Base-by-base conservation (phyloP, 1,139 yeast species). In the Hansenula sp. region DNA sequence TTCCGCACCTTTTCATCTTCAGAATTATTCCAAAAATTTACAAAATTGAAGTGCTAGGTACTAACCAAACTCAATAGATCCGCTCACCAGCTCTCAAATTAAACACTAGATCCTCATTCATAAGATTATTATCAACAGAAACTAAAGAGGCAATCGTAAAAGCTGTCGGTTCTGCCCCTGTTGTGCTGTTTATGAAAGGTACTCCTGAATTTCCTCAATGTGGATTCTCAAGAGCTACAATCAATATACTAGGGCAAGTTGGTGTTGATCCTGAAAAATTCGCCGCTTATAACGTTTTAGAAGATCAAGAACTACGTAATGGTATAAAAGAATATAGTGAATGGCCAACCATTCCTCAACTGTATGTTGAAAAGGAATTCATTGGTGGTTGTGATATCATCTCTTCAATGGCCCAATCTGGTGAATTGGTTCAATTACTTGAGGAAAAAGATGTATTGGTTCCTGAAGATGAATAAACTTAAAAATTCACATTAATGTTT, bases 151-250 rank as follows among this genome's bases (percentile, higher is more conserved):
- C 98, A 40, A 89, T 93, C 48, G 90, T 85, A 56, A 75, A 77
- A 45, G 98, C 98, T 1, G 84, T 93, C 27, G 71, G 68, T 5
- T 81, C 96, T 15, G 94, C 97, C 1, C 96, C 96, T 16, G 98
- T 93, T 13, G 99, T 94, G 11, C 74, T 94, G 30, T 91, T 91
- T 70, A 88, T 88, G 96, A 88, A 88, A 62, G 96, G 96, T 11
- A 94, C 99, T 1, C 99, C 99, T 1, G 97, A 91, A 60, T 89
- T 87, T 47, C 99, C 99, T 28, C 96, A 90, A 59, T 94, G 99
- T 72, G 99, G 99, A 1, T 94, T 94, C 61, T 90, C 97, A 7
- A 79, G 96, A 60, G 96, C 96, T 42, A 88, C 97, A 16, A 91
- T 94, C 54, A 94, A 89, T 62, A 78, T 90, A 40, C 76, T 94